A percentile compares a stretch with the other conserved stretches of the same genome.
phyloP scores from a whole-genome alignment of 176 grass and related monocot genomes.

The Olyra latifolia region DNA sequence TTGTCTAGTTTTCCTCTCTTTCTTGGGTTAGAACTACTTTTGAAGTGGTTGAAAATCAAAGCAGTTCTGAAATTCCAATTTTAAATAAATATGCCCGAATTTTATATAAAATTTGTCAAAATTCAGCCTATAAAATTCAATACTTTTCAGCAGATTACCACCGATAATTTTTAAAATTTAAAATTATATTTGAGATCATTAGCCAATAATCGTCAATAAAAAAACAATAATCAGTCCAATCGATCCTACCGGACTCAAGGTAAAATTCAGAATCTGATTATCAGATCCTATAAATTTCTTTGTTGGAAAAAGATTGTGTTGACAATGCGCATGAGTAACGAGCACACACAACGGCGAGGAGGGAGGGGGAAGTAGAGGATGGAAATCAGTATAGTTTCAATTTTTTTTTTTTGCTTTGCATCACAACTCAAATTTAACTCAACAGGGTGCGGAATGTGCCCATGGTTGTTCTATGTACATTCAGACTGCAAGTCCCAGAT shows the following conservation, averaged over 20 bases:
- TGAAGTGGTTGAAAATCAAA: neutral
- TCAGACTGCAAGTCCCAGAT: constrained; percentile 16
- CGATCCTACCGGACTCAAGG: no score
- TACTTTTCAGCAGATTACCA: no score
- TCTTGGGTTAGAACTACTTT: neutral
- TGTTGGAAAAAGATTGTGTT: neutral
- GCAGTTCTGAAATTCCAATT: no score
- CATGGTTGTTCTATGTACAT: constrained; percentile 48
- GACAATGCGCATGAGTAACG: neutral
- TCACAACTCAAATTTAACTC: constrained; percentile 34
- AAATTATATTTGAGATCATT: no score
- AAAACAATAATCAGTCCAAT: no score
- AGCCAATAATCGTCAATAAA: no score
- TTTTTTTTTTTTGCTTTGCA: constrained; percentile 13
- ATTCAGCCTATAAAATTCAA: no score
- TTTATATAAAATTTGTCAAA: no score
- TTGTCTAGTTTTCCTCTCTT: neutral
- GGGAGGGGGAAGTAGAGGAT: neutral
- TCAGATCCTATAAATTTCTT: no score
- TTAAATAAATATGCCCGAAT: no score
- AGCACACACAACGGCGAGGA: neutral
- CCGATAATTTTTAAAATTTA: no score
- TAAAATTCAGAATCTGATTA: no score
- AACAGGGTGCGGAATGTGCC: constrained; percentile 12
- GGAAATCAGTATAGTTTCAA: neutral